Evolutionary conservation across 1,139 yeast genomes (phyloP).

Genomic region (Yamadazyma siamensis): DNA sequence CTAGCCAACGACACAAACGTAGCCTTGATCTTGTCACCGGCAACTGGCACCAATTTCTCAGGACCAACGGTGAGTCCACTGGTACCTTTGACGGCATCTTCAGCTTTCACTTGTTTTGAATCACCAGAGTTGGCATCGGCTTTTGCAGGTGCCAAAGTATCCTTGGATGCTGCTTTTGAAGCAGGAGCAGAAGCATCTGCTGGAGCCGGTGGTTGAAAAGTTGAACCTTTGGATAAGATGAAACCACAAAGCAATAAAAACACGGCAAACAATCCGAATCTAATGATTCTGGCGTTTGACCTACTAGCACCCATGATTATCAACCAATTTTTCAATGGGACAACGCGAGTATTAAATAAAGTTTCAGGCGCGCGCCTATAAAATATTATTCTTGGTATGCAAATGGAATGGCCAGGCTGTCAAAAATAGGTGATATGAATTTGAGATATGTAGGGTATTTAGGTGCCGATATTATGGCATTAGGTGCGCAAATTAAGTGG

Average conservation of each 20-base stretch:
- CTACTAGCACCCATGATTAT: slow-evolving; percentile 23
- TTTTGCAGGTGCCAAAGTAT: slow-evolving; percentile 1
- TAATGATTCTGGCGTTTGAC: slow-evolving; percentile 58
- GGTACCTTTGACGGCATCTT: slow-evolving; percentile 7
- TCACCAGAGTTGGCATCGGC: slow-evolving; percentile 10
- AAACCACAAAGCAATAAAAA: slow-evolving; percentile 57
- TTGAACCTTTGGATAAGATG: slow-evolving; percentile 58
- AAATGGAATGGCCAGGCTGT: too few species aligned
- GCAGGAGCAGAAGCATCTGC: slow-evolving; percentile 8
- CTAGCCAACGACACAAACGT: slow-evolving; percentile 46
- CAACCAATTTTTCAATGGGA: too few species aligned
- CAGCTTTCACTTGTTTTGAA: slow-evolving; percentile 12
- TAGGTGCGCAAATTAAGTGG: too few species aligned
- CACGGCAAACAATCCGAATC: slow-evolving; percentile 60
- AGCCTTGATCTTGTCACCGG: slow-evolving; percentile 34
- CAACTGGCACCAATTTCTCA: slow-evolving; percentile 12
- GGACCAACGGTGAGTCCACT: slow-evolving; percentile 12
- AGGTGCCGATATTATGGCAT: too few species aligned
- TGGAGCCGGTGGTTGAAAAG: slow-evolving; percentile 14
- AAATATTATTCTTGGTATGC: too few species aligned
- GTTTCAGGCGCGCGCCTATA: too few species aligned
- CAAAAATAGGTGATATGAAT: too few species aligned
- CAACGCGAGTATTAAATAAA: too few species aligned
- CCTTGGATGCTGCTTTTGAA: slow-evolving; percentile 1
- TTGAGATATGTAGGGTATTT: too few species aligned